Conservation (phyloP, 169 alveolate species). For the Miamiensis avidus region DNA sequence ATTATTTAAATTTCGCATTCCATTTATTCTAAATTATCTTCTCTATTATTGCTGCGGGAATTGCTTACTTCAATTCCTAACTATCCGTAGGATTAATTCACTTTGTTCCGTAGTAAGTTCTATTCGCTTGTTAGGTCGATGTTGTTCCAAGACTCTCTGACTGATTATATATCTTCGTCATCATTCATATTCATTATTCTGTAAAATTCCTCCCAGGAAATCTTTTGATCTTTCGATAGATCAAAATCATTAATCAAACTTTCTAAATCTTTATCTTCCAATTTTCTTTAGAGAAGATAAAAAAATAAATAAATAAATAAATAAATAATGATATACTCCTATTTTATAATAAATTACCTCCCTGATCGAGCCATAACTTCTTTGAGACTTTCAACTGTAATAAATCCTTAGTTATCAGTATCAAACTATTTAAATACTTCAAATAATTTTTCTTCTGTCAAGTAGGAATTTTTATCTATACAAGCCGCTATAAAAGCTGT, state of each 20-base stretch:
- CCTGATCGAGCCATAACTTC: conserved; percentile 41
- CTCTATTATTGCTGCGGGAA: too few species aligned
- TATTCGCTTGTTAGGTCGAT: too few species aligned
- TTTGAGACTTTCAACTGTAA: conserved; percentile 64
- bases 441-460: conserved; percentile 38
- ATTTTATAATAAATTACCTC: conserved; percentile 1
- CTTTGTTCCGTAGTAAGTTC: too few species aligned
- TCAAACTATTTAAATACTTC: conserved; percentile 78
- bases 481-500: conserved; percentile 78
- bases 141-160: not conserved
- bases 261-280: conserved; percentile 19
- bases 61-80: too few species aligned
- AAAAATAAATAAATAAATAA: too few species aligned
- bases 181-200: conserved; percentile 27
- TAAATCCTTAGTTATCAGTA: conserved; percentile 58
- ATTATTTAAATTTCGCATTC: too few species aligned
- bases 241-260: conserved; percentile 27
- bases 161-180: not conserved
- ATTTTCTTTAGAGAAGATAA: too few species aligned
- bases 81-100: too few species aligned
- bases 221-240: conserved; percentile 30
- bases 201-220: conserved; percentile 25
- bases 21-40: too few species aligned
- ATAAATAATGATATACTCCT: too few species aligned
- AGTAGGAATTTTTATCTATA: conserved; percentile 45